phyloP scores from a whole-genome alignment of 2,329 filamentous ascomycete species.

The Aspergillus sp. region DNA sequence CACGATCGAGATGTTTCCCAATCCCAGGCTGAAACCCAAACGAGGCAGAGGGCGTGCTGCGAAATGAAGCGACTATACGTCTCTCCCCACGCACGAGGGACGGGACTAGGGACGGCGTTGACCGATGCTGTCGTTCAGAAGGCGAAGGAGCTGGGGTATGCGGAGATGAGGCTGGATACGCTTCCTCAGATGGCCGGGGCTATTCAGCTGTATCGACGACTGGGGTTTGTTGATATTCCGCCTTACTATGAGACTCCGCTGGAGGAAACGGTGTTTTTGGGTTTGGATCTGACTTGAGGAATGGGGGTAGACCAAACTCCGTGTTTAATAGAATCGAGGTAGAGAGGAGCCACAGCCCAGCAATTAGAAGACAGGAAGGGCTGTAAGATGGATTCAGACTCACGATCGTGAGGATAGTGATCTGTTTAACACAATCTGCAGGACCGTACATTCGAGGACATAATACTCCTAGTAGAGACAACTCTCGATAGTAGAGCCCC shows the following conservation, averaged over 20 bases:
- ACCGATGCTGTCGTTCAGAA: conserved; percentile 45
- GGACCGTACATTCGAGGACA: too few relatives aligned
- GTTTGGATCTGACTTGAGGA: conserved; percentile 23
- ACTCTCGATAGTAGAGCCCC: too few relatives aligned
- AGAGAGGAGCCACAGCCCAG: not conserved
- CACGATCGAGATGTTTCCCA: not conserved
- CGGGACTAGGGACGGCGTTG: conserved; percentile 51
- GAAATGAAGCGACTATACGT: conserved; percentile 63
- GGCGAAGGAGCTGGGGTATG: conserved; percentile 51
- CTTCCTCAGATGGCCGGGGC: conserved; percentile 54
- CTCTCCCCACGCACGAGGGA: conserved; percentile 47
- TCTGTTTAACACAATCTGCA: too few relatives aligned
- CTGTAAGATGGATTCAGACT: too few relatives aligned
- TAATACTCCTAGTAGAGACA: too few relatives aligned
- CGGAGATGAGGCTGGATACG: conserved; percentile 57
- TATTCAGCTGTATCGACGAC: conserved; percentile 47
- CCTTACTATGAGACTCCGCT: conserved; percentile 59
- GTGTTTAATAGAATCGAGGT: not conserved
- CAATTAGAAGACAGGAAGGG: not conserved
- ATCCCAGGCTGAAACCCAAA: conserved; percentile 17
- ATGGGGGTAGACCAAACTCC: not conserved
- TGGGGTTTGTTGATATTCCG: conserved; percentile 54
- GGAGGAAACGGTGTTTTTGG: conserved; percentile 54
- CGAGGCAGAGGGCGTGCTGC: conserved; percentile 30
- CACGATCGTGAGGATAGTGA: too few relatives aligned